Evolutionary conservation across 192 early-diverging fungal genomes (phyloP), one percentile per base, ranked within the genome.

Genomic region (Dissophora globulifera): DNA sequence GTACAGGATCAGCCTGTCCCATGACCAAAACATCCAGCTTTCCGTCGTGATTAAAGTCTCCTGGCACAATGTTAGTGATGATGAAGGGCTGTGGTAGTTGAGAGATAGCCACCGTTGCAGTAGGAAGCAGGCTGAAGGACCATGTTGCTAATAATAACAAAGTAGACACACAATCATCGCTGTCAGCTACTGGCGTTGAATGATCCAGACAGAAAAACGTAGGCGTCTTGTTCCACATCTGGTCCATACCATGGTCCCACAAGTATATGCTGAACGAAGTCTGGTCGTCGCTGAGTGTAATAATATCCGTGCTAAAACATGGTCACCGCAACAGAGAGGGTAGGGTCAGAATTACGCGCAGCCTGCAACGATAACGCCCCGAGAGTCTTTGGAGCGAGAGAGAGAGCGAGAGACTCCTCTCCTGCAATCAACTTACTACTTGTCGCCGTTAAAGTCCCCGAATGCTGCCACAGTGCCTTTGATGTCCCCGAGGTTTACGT

Each of bases 11-110:
- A 33, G 65, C 49, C 61, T 83, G 83, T 25, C 88, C 90, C 90
- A 94, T 91, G 10, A 95, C 70, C 11, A 98, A 79, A 5, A 96
- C 47, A 81, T 98, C 96, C 47, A 96, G 66, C 17, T 89, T 82
- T 7, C 95, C 96, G 75, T 98, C 96, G 68, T 92, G 90, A 63
- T 96, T 91, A 51, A 87, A 98, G 69, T 98, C 96, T 40, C 91
- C 93, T 2, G 93, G 88, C 15, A 96, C 81, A 23, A 94, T 85
- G 61, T 93, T 94, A 53, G 85, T 90, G 40, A 91, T 88, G 4
- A 85, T 62, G 41, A 87, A 68, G 4, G 74, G 72, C 26, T 55
- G 58, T 11, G 63, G 58, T 1, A 56, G 52, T 32, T 75, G 71
- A 4, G 69, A 32, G 38, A 79, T 79, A 23, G 43, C 45, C 22